These are phyloP conservation scores for Phytophthora sp. DNA, from an alignment of 352 stramenopile species.

Conservation along the genomic window DNA sequence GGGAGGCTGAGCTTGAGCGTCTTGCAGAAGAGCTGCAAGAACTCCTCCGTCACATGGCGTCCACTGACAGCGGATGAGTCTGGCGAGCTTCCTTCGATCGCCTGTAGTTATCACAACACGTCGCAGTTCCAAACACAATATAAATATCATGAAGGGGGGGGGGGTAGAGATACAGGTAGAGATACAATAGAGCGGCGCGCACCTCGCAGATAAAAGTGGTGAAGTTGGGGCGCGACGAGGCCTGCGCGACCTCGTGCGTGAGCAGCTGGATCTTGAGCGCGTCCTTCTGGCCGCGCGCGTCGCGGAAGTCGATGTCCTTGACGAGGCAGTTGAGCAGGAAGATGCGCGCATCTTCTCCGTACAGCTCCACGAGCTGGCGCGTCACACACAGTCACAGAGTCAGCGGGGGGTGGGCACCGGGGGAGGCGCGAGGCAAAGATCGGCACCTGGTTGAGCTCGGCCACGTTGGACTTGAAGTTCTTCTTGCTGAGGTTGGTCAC, in stretches of 20 bases:
- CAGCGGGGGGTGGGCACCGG: slow-evolving; percentile 4
- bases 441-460: slow-evolving; percentile 91
- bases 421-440: slow-evolving; percentile 6
- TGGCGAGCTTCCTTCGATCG: slow-evolving; percentile 69
- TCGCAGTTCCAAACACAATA: not conserved
- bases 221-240: slow-evolving; percentile 89
- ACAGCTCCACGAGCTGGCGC: slow-evolving; percentile 92
- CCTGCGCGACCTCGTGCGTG: slow-evolving; percentile 90
- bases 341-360: slow-evolving; percentile 91
- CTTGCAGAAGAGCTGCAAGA: slow-evolving; percentile 77
- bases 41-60: slow-evolving; percentile 78
- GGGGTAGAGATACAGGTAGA: not conserved
- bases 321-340: slow-evolving; percentile 93
- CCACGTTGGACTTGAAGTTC: slow-evolving; percentile 93
- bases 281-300: slow-evolving; percentile 86
- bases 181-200: not conserved
- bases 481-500: slow-evolving; percentile 94
- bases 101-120: slow-evolving; percentile 30
- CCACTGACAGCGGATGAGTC: slow-evolving; percentile 35
- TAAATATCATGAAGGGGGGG: not conserved
- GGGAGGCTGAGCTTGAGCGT: slow-evolving; percentile 86
- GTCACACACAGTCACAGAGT: slow-evolving; percentile 2
- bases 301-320: slow-evolving; percentile 91
- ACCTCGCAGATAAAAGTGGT: slow-evolving; percentile 90
- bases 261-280: slow-evolving; percentile 91